These are phyloP conservation scores for Nakazawaea molendinolei DNA, from an alignment of 805 yeast genomes.

Conservation along the genomic window DNA sequence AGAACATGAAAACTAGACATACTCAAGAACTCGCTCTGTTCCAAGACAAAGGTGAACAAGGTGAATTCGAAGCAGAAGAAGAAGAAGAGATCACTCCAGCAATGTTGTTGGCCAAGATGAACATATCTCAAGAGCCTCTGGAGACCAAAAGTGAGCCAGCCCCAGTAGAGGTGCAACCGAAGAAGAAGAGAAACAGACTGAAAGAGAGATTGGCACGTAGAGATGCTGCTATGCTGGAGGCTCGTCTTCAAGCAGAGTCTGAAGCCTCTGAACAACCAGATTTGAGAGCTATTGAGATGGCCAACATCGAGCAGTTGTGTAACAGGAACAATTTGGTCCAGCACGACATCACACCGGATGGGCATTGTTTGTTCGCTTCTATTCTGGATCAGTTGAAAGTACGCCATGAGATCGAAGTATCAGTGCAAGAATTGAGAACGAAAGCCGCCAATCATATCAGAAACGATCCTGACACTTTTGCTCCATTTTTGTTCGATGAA, in stretches of 20 bases:
- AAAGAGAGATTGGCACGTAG: constrained; percentile 77
- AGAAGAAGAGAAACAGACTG: constrained; percentile 66
- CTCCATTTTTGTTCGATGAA: constrained; percentile 83
- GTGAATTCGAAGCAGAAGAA: constrained; percentile 18
- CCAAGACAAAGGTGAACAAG: constrained; percentile 14
- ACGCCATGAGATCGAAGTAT: constrained; percentile 37
- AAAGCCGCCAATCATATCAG: constrained; percentile 63
- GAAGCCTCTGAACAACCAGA: constrained; percentile 70
- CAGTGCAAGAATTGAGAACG: constrained; percentile 51
- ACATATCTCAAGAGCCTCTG: constrained; percentile 23
- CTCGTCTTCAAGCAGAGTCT: constrained; percentile 57
- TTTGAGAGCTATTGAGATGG: constrained; percentile 63
- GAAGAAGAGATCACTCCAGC: constrained; percentile 61
- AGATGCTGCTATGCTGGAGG: constrained; percentile 56
- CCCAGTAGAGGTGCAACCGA: constrained; percentile 17
- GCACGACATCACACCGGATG: constrained; percentile 80
- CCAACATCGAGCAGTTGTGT: constrained; percentile 52
- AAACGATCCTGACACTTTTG: constrained; percentile 57
- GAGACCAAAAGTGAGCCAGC: constrained; percentile 19
- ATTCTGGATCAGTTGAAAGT: constrained; percentile 65
- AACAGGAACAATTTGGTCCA: constrained; percentile 40
- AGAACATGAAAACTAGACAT: constrained; percentile 48
- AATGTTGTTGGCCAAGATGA: constrained; percentile 53
- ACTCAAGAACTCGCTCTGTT: constrained; percentile 35
- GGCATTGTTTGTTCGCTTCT: constrained; percentile 88